Base-by-base conservation (phyloP, 2,329 filamentous ascomycete species). In the Rutstroemia sp. region DNA sequence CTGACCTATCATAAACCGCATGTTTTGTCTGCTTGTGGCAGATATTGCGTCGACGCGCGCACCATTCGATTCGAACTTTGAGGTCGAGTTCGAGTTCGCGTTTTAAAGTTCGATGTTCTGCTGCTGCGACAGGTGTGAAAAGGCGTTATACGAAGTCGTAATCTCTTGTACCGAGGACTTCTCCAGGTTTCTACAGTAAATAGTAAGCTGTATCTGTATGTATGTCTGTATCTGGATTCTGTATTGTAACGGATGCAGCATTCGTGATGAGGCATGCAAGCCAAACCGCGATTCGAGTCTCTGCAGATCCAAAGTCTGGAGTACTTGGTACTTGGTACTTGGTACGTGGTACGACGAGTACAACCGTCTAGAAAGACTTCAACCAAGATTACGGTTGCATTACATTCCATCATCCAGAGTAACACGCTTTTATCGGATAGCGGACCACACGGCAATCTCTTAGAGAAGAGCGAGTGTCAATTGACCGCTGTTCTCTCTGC, bases 181-280 rank as follows among this genome's bases (percentile, higher is more conserved):
- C 19, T 45, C 19, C 42, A 45, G 42, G n/a, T 21, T 45, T 21
- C 19, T 45, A n/a, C 4, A 8, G 17, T 40, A 40, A n/a, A 1
- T 40, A 16, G 14, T 17, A 14, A n/a, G 17, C 14, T 40, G 38
- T 40, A 40, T 17, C 38, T 40, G 17, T n/a, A 40, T 23, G 23
- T 23, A 4, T 23, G 5, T 23, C 23, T 23, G 23, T 23, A 23
- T 23, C 23, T 23, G 23, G 23, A 23, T 23, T 23, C 23, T 23
- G 23, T 44, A 4, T 17, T 40, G 39, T 40, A 40, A 40, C 17
- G 39, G 19, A 48, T 42, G 46, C 39, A 50, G 25, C 39, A 39
- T 30, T 25, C 50, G 25, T 55, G 52, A 55, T 55, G 46, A 50
- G 50, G 52, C 52, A 55, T 55, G 52, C 52, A 50, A 55, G 34